Conservation (phyloP, 1,139 yeast species). For the Kodamaea anthophila region DNA sequence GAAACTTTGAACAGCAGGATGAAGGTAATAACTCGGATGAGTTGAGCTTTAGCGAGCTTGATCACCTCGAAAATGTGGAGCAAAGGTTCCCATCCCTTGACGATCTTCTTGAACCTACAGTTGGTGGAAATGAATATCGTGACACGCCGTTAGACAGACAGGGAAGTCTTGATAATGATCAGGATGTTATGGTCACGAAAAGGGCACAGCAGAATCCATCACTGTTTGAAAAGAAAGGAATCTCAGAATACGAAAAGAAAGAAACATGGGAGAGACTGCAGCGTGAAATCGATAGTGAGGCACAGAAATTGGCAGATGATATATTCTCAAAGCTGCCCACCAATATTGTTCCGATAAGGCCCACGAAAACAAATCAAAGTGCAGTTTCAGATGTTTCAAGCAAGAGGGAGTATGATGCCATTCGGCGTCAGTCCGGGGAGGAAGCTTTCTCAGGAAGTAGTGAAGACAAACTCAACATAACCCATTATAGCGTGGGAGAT, state of each 20-base stretch:
- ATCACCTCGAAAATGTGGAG: constrained; percentile 35
- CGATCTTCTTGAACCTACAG: constrained; percentile 17
- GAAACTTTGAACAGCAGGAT: not conserved
- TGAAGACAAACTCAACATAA: not conserved
- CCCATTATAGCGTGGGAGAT: not conserved
- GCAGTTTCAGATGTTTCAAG: constrained; percentile 6
- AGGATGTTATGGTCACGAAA: too few species aligned
- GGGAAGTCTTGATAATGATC: not conserved
- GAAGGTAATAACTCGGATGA: constrained; percentile 9
- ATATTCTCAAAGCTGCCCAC: constrained; percentile 21
- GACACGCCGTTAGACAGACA: too few species aligned
- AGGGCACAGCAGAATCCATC: not conserved
- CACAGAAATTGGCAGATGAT: constrained; percentile 38
- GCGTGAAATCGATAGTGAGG: constrained; percentile 17
- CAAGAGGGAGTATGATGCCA: constrained; percentile 1
- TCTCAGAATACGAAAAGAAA: constrained; percentile 22
- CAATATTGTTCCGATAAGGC: constrained; percentile 1
- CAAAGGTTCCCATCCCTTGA: constrained; percentile 42
- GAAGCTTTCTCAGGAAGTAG: not conserved
- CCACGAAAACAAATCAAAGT: constrained; percentile 5
- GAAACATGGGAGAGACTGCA: constrained; percentile 35
- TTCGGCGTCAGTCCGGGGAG: not conserved
- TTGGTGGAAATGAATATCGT: too few species aligned
- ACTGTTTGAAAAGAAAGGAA: constrained; percentile 4
- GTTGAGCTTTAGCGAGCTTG: constrained; percentile 12